Evolutionary conservation across 257 asterid genomes (phyloP), one percentile per base, ranked within the genome.

Genomic region (Plantago major): DNA sequence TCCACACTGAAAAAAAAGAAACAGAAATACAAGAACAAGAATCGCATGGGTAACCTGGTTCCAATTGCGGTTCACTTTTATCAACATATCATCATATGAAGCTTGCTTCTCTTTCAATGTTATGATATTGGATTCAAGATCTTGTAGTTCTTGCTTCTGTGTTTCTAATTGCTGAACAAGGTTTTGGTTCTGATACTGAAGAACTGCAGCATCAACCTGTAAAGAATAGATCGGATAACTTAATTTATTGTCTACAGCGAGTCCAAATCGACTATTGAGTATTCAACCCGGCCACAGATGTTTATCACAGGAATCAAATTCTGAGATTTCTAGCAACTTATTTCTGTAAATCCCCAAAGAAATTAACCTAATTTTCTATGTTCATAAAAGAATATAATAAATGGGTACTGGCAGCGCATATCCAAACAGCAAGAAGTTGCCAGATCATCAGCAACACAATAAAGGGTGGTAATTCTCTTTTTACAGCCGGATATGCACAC

Each of bases 201-300:
- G 99, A 80, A 77, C 79, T 63, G 96, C 85, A 62, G 96, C 89
- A 84, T 92, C 97, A 76, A 83, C 94, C 99, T 92, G 82, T 51
- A 66, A 64, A 65, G 58, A 53, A 71, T 22, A 58, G 45, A 66
- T 61, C 40, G 40, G 48, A 46, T 17, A 61, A 65, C 52, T 57
- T 71, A 56, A 28, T 55, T 47, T 40, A 46, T 46, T 43, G 50
- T 26, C 55, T 42, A 40, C 53, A 56, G 26, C 26, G 26, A 22
- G 26, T 22, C 26, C 26, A 22, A 22, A 22, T 22, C 2, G 26
- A 22, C n/a, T n/a, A n/a, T 15, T 48, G 16, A 62, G 43, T 15
- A 44, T 30, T 45, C 22, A 33, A 65, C 63, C 52, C 42, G 17
- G 26, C 58, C 22, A 55, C n/a, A 10, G 18, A 19, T 50, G 19